phyloP scores from a whole-genome alignment of 2,329 filamentous ascomycete genomes.

The Akanthomyces uredinophilus region DNA sequence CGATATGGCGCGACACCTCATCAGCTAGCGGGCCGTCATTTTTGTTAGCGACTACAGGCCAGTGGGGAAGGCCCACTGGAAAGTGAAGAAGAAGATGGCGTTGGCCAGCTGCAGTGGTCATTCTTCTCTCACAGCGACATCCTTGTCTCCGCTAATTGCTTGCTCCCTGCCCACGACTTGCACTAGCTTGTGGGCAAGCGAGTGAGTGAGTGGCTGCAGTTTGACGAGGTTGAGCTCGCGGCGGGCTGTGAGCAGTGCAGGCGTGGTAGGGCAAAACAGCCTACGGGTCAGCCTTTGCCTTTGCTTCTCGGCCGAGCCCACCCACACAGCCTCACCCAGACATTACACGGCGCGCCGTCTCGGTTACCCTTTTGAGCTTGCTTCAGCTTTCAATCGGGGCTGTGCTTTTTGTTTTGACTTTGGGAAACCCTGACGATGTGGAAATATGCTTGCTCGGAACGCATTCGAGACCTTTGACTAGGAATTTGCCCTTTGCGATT shows the following conservation, averaged over 20 bases:
- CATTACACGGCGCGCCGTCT: neutral
- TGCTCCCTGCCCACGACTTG: neutral
- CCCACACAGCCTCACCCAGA: slow-evolving; percentile 8
- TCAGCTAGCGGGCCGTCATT: neutral
- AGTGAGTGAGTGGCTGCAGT: neutral
- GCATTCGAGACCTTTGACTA: neutral
- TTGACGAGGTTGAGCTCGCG: neutral
- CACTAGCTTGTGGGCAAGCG: neutral
- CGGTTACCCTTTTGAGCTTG: neutral
- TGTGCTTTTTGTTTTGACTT: neutral
- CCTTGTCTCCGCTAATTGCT: neutral
- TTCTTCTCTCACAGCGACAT: neutral
- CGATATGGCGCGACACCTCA: neutral
- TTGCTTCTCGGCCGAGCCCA: slow-evolving; percentile 10
- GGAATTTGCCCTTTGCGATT: too few relatives aligned
- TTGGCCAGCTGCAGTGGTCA: neutral
- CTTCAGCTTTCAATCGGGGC: neutral
- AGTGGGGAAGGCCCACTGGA: neutral
- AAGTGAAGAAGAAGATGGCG: neutral
- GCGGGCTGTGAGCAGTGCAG: neutral
- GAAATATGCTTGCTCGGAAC: too few relatives aligned
- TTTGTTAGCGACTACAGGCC: neutral
- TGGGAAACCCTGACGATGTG: too few relatives aligned
- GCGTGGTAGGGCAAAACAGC: slow-evolving; percentile 4
- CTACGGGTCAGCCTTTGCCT: slow-evolving; percentile 2